Evolutionary conservation across 306 rosid species (phyloP).

Genomic region (apple (Malus domestica)): ASM211411v1 NC_041792.1:1520501-1521000

Average conservation of each 20-base stretch:
- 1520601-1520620: background rate
- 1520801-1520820: no score
- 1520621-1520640: background rate
- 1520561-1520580: constrained; percentile 2
- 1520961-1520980: no score
- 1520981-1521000: no score
- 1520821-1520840: background rate
- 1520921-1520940: no score
- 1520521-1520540: constrained; percentile 41
- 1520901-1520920: background rate
- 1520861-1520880: background rate
- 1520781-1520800: background rate
- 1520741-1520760: constrained; percentile 2
- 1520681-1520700: background rate
- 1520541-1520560: constrained; percentile 24
- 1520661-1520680: background rate
- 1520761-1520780: background rate
- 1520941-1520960: no score
- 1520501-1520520: constrained; percentile 45
- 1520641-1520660: background rate
- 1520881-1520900: background rate
- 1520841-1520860: background rate
- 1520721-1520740: constrained; percentile 24
- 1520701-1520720: constrained; percentile 18
- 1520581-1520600: background rate